Conservation (phyloP, 306 rosid species). For the Echinosophora koreensis region DNA sequence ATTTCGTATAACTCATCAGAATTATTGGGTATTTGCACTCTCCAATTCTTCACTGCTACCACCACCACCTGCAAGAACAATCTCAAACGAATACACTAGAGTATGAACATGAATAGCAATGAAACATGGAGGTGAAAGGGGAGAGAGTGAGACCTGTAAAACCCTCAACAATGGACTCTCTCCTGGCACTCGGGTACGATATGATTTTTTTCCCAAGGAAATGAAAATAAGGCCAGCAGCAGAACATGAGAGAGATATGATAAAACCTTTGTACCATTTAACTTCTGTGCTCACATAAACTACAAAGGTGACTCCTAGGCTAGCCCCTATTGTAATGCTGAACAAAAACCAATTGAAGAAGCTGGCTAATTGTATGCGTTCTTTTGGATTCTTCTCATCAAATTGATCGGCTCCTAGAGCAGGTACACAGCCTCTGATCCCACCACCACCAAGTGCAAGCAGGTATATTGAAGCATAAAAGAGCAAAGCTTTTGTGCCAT, state of each 20-base stretch:
- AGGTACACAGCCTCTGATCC: constrained; percentile 65
- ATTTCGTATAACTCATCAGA: constrained; percentile 48
- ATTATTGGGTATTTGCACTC: constrained; percentile 42
- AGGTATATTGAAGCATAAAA: constrained; percentile 59
- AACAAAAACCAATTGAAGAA: constrained; percentile 72
- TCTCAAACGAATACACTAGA: neutral
- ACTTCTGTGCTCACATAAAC: constrained; percentile 55
- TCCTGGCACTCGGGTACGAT: constrained; percentile 53
- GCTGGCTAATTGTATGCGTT: constrained; percentile 50
- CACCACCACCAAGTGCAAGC: constrained; percentile 69
- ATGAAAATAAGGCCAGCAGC: constrained; percentile 52
- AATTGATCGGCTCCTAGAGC: constrained; percentile 71
- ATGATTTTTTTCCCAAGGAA: constrained; percentile 56
- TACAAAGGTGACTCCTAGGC: constrained; percentile 61
- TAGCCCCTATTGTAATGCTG: constrained; percentile 57
- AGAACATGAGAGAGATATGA: constrained; percentile 57
- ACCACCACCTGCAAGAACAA: constrained; percentile 52
- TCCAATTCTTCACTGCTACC: constrained; percentile 51
- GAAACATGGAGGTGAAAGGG: constrained; percentile 4
- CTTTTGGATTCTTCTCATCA: constrained; percentile 54
- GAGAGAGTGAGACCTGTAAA: constrained; percentile 48
- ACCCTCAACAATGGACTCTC: constrained; percentile 59
- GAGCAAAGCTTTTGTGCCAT: constrained; percentile 56
- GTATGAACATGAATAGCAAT: neutral
- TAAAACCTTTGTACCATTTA: constrained; percentile 59